phyloP scores from a whole-genome alignment of 345 rosid species.

The Ceriops decandra region DNA sequence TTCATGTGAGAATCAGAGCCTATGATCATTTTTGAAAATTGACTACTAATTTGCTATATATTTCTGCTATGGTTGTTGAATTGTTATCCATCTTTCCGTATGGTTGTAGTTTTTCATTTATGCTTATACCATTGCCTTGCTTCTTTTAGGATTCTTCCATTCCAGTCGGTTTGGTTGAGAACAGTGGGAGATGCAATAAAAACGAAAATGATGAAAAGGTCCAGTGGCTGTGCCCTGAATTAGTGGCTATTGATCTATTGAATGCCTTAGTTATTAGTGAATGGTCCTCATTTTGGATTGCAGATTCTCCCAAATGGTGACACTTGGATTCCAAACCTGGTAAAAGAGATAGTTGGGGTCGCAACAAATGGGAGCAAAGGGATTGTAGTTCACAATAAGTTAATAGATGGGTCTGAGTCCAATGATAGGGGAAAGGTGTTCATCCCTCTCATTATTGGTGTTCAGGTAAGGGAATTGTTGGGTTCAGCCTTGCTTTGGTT shows the following conservation, averaged over 20 bases:
- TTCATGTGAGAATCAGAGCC: constrained; percentile 3
- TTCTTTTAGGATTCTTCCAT: constrained; percentile 45
- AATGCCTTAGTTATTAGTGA: neutral
- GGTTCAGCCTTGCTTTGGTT: constrained; percentile 2
- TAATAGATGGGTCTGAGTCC: constrained; percentile 67
- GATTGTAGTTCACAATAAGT: constrained; percentile 56
- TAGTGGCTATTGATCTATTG: neutral
- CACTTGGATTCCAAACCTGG: constrained; percentile 66
- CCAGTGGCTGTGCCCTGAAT: constrained; percentile 10
- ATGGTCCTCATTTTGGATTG: constrained; percentile 6
- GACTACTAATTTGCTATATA: too few relatives aligned
- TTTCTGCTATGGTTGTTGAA: neutral
- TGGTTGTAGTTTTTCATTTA: neutral
- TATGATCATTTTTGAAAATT: constrained; percentile 4
- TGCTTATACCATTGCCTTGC: neutral
- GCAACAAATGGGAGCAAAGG: constrained; percentile 60
- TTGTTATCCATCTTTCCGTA: constrained; percentile 7
- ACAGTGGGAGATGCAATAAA: constrained; percentile 84
- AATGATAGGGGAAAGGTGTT: constrained; percentile 59
- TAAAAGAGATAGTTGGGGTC: constrained; percentile 52
- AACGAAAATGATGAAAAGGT: constrained; percentile 78
- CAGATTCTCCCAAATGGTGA: constrained; percentile 69
- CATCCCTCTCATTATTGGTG: constrained; percentile 55
- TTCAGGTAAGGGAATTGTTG: constrained; percentile 46
- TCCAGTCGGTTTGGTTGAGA: constrained; percentile 66